phyloP scores from a whole-genome alignment of 192 early-diverging fungal species.

The Backusella luteola region DNA sequence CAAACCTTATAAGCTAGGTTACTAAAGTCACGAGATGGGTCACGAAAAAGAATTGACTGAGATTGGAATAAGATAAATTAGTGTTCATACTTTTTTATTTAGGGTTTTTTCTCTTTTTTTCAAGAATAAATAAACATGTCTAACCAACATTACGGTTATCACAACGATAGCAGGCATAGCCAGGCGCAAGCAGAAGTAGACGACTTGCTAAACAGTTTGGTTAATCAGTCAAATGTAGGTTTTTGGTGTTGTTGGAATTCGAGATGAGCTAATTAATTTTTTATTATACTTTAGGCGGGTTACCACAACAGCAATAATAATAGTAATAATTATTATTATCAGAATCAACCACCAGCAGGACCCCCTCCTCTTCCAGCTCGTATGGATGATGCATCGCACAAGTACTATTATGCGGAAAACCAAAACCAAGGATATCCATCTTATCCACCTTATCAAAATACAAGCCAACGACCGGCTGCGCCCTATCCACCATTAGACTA shows the following conservation, averaged over 20 bases:
- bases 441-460: neutral
- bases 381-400: neutral
- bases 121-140: neutral
- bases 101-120: neutral
- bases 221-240: neutral
- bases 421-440: neutral
- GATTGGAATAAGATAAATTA: neutral
- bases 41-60: neutral
- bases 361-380: conserved; percentile 10
- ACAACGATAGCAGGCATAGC: neutral
- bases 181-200: conserved; percentile 1
- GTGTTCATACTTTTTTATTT: neutral
- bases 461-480: neutral
- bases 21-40: conserved; percentile 3
- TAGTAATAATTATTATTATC: neutral
- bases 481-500: neutral
- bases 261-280: neutral
- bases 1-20: neutral
- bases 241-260: neutral
- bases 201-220: neutral
- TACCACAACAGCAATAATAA: neutral
- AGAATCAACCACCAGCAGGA: neutral
- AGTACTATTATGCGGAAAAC: neutral
- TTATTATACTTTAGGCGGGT: neutral
- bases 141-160: neutral